A percentile compares a stretch with the other conserved stretches of the same genome.
These are phyloP conservation scores for Magnaporthiopsis rhizophila DNA, from an alignment of 2,329 filamentous ascomycete genomes.

Conservation along the genomic window DNA sequence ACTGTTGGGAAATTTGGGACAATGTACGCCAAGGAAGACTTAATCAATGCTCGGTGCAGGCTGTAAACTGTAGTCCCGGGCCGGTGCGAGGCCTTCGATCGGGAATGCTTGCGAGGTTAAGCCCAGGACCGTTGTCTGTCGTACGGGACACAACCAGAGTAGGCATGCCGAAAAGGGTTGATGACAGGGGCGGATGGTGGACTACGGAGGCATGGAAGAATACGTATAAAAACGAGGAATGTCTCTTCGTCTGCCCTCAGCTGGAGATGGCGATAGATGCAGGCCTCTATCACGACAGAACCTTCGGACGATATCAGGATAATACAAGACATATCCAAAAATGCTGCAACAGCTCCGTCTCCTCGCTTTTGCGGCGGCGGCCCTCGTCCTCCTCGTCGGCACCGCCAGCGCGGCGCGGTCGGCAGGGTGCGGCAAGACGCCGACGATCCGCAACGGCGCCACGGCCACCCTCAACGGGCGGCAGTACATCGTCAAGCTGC, in stretches of 20 bases:
- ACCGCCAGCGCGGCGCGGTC: constrained; percentile 10
- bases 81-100: not conserved
- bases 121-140: not conserved
- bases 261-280: not conserved
- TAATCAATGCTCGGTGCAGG: not conserved
- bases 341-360: constrained; percentile 3
- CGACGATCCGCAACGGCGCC: constrained; percentile 20
- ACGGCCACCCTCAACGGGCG: constrained; percentile 29
- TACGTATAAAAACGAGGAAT: not conserved
- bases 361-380: not conserved
- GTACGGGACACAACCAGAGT: not conserved
- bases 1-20: not conserved
- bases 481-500: constrained; percentile 25
- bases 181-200: not conserved
- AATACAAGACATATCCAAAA: not conserved
- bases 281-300: not conserved
- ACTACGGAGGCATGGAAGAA: too few species aligned
- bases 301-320: not conserved
- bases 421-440: constrained; percentile 26
- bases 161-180: not conserved
- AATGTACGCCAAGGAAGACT: not conserved
- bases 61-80: not conserved
- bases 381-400: constrained; percentile 9
- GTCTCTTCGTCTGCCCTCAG: not conserved
- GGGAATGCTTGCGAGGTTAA: too few species aligned